Evolutionary conservation across 768 basidiomycete species (phyloP), one percentile per base, ranked within the genome.

Genomic region (Lentinus tigrinus): DNA sequence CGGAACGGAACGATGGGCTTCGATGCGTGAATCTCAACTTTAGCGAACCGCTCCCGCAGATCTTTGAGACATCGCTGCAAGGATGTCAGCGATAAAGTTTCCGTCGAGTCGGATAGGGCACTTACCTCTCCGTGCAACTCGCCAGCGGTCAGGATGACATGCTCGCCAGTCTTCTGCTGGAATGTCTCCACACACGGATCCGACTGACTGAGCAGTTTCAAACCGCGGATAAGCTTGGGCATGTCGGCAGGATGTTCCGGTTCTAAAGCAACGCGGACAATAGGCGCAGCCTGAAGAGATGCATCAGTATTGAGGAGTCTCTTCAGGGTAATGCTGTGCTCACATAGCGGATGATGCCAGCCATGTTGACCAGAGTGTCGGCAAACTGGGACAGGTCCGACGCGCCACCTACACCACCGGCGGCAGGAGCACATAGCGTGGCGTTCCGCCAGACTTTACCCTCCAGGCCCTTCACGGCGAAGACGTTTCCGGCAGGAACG

Each of bases 131-230:
- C 76, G 72, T 98, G 97, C 46, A 99, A 75, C 69, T 98, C 96
- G 31, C 97, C 97, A 1, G 97, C 97, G 3, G 92, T 92, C 58
- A 98, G 73, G 62, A 99, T 97, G 55, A 99, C 97, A 71, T 97
- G 90, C 71, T 99, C 97, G 31, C 97, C 97, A 0, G 95, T 97
- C 66, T 93, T 85, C 72, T 98, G 97, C 64, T 98, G 95, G 71
- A 98, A 95, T 0, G 92, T 95, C 69, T 98, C 94, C 4, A 96
- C 95, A 63, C 95, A 98, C 1, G 97, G 96, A 75, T 98, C 97
- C 4, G 95, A 89, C 69, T 98, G 95, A 63, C 88, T 90, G 34
- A 99, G 83, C 13, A 98, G 77, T 63, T 89, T 91, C 54, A 99
- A 76, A 1, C 97, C 97, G 37, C 80, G 81, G 44, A 98, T 81